Base-by-base conservation (phyloP, 2,329 filamentous ascomycete species). In the Pseudogymnoascus sp. region DNA sequence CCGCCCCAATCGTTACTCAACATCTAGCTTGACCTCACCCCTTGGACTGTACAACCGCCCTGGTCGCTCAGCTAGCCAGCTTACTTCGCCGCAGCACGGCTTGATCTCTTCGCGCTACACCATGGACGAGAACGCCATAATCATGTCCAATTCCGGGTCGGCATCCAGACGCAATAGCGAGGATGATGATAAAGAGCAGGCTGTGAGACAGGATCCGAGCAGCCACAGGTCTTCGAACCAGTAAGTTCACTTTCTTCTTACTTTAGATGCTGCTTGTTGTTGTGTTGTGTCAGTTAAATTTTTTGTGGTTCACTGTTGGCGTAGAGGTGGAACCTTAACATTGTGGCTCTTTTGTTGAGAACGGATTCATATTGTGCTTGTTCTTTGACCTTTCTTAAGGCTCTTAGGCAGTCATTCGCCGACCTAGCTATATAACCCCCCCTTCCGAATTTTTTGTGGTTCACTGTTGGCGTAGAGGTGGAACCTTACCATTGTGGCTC, bases 151-250 rank as follows among this genome's bases (percentile, higher is more conserved):
- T 14, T 93, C 91, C 11, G 89, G 91, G 68, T 97, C 93, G 26
- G 87, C 96, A 31, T 94, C 92, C 65, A 85, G 92, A 67, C 89
- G 92, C 67, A 95, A 96, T 73, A 97, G 93, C 61, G 90, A 96
- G 72, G 89, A 97, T 72, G 90, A 93, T 68, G 91, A 96, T 70
- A 92, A 93, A 71, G 89, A 92, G 71, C 85, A 88, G 68, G 84
- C 87, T 66, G 83, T 89, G 70, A 80, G 85, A 66, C 81, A 88
- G 73, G 82, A 88, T 69, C 81, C 84, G n/a, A 85, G 86, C 37
- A 87, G 87, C 69, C 88, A 90, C 71, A 83, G 90, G 62, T 85
- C 88, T 58, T 86, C 84, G 60, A 89, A 90, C 74, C 85, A 87
- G 91, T 94, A 85, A 86, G 91, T 92, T 59, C 61, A 58, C 29